These are phyloP conservation scores for Periconia digitata DNA, from an alignment of 2,329 filamentous ascomycete genomes.

Conservation along the genomic window DNA sequence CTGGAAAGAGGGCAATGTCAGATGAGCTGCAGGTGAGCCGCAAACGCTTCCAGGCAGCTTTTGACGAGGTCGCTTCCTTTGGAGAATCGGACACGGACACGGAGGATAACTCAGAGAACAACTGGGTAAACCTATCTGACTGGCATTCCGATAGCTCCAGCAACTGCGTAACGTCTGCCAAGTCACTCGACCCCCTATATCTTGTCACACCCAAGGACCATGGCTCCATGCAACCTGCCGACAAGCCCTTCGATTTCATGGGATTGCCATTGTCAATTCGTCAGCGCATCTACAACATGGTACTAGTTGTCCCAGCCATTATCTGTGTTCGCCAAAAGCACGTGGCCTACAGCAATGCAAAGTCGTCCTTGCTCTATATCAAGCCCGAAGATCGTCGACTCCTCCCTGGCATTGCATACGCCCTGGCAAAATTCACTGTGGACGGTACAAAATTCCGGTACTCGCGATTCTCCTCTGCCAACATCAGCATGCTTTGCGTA, in stretches of 20 bases:
- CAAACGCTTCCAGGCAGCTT: slow-evolving; percentile 1
- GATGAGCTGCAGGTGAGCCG: neutral
- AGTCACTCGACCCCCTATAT: neutral
- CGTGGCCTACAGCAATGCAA: slow-evolving; percentile 16
- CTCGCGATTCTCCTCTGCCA: slow-evolving; percentile 15
- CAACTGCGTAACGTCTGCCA: neutral
- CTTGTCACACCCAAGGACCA: neutral
- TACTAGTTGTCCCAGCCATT: slow-evolving; percentile 25
- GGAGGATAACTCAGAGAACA: neutral
- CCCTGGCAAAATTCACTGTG: slow-evolving; percentile 16
- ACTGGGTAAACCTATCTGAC: neutral
- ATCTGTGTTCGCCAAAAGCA: slow-evolving; percentile 31
- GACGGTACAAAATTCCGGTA: slow-evolving; percentile 19
- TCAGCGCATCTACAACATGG: slow-evolving; percentile 21
- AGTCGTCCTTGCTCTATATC: slow-evolving; percentile 16
- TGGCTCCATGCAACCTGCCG: neutral
- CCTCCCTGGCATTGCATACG: slow-evolving; percentile 27
- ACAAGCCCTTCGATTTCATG: slow-evolving; percentile 19
- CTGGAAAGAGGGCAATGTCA: slow-evolving; percentile 17
- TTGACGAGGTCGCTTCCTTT: neutral
- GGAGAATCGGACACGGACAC: neutral
- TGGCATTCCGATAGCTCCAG: neutral
- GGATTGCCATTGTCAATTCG: slow-evolving; percentile 22
- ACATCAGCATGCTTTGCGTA: slow-evolving; percentile 34
- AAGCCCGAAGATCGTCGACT: slow-evolving; percentile 16